Conservation (phyloP, 441 rosid species). For the Populus hybrid region DNA sequence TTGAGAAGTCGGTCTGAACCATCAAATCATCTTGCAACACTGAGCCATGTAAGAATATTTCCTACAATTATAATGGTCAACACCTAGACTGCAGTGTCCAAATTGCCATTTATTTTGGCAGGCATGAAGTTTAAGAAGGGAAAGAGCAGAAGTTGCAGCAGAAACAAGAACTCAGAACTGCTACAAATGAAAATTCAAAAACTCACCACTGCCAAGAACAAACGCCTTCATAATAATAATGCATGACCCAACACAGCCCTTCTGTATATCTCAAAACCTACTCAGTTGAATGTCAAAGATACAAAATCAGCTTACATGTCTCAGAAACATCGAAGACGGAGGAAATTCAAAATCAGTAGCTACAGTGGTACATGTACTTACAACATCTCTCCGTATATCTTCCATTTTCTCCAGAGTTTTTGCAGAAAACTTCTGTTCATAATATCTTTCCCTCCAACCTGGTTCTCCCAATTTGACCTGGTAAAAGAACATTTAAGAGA, state of each 20-base stretch:
- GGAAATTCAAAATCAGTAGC: slow-evolving; percentile 35
- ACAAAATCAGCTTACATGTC: slow-evolving; percentile 16
- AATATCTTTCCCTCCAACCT: slow-evolving; percentile 98
- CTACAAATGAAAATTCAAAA: slow-evolving; percentile 12
- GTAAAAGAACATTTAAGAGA: slow-evolving; percentile 2
- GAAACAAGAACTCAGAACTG: neutral
- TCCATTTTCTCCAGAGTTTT: slow-evolving; percentile 67
- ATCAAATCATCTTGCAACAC: neutral
- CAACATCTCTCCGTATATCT: slow-evolving; percentile 75
- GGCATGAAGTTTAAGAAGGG: slow-evolving; percentile 30
- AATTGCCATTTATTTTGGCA: neutral
- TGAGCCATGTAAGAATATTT: neutral
- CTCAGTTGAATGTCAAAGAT: slow-evolving; percentile 20
- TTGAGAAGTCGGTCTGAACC: neutral
- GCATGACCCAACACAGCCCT: slow-evolving; percentile 99
- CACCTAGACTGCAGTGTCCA: slow-evolving; percentile 16
- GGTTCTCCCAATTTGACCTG: slow-evolving; percentile 77
- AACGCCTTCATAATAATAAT: slow-evolving; percentile 92
- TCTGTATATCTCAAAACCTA: slow-evolving; percentile 83
- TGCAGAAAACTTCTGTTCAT: slow-evolving; percentile 70
- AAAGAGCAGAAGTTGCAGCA: neutral
- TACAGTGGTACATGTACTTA: slow-evolving; percentile 32
- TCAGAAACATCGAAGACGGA: slow-evolving; percentile 4
- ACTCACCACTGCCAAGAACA: slow-evolving; percentile 97
- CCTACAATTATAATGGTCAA: neutral